Conservation (phyloP, 2,329 filamentous ascomycete genomes). For the Fusarium albidum region DNA sequence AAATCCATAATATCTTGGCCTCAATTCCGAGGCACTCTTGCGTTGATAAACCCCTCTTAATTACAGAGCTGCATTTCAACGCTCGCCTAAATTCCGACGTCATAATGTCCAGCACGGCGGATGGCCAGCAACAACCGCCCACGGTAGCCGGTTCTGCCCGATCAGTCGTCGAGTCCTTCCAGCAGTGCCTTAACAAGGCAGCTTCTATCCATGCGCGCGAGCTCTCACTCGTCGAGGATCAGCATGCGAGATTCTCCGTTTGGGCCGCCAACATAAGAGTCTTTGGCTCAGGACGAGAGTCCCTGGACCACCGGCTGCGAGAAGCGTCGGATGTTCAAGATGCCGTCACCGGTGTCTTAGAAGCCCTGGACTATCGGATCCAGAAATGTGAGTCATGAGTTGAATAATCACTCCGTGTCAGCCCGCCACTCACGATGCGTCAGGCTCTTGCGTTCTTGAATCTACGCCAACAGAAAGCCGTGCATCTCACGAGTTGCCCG, state of each 20-base stretch:
- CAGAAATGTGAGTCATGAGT: not conserved
- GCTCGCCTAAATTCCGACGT: not conserved
- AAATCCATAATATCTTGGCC: too few relatives aligned
- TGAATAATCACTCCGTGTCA: too few relatives aligned
- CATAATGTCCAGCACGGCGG: not conserved
- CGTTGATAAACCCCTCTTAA: too few relatives aligned
- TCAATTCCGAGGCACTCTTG: too few relatives aligned
- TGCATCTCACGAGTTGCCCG: too few relatives aligned
- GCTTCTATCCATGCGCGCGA: too few relatives aligned
- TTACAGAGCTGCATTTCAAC: not conserved
- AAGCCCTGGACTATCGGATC: slow-evolving; percentile 14
- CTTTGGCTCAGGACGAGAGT: slow-evolving; percentile 9
- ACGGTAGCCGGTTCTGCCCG: not conserved
- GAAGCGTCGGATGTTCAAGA: slow-evolving; percentile 16
- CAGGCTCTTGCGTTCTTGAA: too few relatives aligned
- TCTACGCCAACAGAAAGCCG: too few relatives aligned
- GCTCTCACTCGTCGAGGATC: slow-evolving; percentile 21
- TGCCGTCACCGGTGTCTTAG: slow-evolving; percentile 19
- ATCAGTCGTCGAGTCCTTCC: slow-evolving; percentile 3
- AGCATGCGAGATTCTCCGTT: slow-evolving; percentile 27
- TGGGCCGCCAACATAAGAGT: slow-evolving; percentile 25
- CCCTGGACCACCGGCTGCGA: slow-evolving; percentile 28
- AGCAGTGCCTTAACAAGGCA: slow-evolving; percentile 2
- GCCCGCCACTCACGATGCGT: too few relatives aligned
- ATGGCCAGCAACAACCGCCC: not conserved